Percentiles rank a stretch among this genome's conserved stretches.
Evolutionary conservation across 148 eudicot species (phyloP).

Genomic region (Cornus suecica): DNA sequence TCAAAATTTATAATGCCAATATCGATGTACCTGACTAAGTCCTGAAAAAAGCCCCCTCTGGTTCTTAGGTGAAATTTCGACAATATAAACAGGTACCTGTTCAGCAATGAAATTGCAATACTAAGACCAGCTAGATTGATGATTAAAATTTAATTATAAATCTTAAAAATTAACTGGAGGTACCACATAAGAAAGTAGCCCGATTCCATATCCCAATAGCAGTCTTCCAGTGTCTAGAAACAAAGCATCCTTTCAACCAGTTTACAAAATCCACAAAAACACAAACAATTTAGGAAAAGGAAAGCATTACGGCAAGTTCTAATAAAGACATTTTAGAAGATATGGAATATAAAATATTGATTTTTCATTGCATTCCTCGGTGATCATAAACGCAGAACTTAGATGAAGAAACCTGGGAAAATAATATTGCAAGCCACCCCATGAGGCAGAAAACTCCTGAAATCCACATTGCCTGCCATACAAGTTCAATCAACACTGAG

Average conservation of each 20-base stretch:
- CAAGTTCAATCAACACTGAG: slow-evolving; percentile 5
- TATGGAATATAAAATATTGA: background rate
- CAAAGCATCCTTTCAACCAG: slow-evolving; percentile 26
- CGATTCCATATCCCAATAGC: slow-evolving; percentile 25
- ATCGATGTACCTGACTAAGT: slow-evolving; percentile 25
- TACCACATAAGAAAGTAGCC: slow-evolving; percentile 27
- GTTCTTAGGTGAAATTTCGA: slow-evolving; percentile 34
- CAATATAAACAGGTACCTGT: slow-evolving; percentile 28
- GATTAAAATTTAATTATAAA: background rate
- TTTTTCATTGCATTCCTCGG: background rate
- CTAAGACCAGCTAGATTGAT: background rate
- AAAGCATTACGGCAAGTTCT: background rate
- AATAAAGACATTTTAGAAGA: background rate
- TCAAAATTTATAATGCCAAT: background rate
- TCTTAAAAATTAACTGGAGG: background rate
- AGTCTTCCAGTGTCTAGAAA: slow-evolving; percentile 34
- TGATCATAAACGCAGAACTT: too few relatives aligned
- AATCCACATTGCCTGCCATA: slow-evolving; percentile 25
- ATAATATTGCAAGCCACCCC: slow-evolving; percentile 33
- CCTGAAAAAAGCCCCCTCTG: slow-evolving; percentile 25
- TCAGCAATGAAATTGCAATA: background rate
- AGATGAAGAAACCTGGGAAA: slow-evolving; percentile 20
- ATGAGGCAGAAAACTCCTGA: slow-evolving; percentile 18
- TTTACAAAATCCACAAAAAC: background rate
- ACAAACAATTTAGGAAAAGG: too few relatives aligned